Conservation (phyloP, 768 basidiomycete species). For the Lactarius pseudohatsudake region DNA sequence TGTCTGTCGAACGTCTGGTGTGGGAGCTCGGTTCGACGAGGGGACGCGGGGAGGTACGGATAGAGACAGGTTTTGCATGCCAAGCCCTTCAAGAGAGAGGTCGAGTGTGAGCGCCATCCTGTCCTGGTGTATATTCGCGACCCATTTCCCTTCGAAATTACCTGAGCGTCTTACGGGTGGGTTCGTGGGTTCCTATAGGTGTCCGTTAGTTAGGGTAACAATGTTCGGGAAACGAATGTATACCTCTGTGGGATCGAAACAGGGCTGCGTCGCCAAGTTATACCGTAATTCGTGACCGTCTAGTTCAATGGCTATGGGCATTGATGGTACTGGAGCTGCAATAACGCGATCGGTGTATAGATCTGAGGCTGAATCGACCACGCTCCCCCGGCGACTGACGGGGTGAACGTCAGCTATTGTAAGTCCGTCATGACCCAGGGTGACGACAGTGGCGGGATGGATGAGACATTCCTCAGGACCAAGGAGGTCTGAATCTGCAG, state of each 20-base stretch:
- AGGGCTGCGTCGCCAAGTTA: not conserved
- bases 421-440: not conserved
- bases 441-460: not conserved
- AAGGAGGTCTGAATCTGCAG: not conserved
- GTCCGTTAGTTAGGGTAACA: not conserved
- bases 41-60: slow-evolving; percentile 1
- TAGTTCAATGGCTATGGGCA: slow-evolving; percentile 6
- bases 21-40: not conserved
- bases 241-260: not conserved
- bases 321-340: not conserved
- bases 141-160: slow-evolving; percentile 17
- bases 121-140: slow-evolving; percentile 1
- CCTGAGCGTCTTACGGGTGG: not conserved
- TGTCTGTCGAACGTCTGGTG: not conserved
- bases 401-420: not conserved
- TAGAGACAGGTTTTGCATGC: slow-evolving; percentile 11
- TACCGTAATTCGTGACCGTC: not conserved
- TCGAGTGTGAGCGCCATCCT: slow-evolving; percentile 18
- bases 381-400: not conserved
- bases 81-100: slow-evolving; percentile 17
- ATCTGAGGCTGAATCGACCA: slow-evolving; percentile 3
- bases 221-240: not conserved
- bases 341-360: slow-evolving; percentile 8
- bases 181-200: slow-evolving; percentile 3
- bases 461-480: not conserved